phyloP scores from a whole-genome alignment of 2,329 filamentous ascomycete species.

The Fusarium lyarnte region DNA sequence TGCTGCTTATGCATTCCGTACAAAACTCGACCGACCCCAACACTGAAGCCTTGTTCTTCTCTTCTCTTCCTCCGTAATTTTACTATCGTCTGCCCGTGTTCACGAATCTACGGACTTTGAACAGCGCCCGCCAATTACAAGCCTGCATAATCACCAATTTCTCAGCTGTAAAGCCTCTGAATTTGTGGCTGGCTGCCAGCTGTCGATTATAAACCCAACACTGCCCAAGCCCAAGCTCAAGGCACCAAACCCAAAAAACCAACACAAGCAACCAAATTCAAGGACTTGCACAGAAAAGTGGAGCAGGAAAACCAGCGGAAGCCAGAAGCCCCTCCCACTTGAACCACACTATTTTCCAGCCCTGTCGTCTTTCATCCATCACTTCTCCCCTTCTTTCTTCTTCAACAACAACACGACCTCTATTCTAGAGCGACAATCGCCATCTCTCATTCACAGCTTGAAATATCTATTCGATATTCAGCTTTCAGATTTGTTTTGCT shows the following conservation, averaged over 20 bases:
- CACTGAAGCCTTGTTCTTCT: background rate
- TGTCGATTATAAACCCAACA: background rate
- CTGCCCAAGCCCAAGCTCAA: conserved; percentile 3
- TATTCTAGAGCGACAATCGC: conserved; percentile 14
- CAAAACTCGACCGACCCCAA: conserved; percentile 22
- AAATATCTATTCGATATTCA: conserved; percentile 24
- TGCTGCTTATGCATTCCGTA: conserved; percentile 5
- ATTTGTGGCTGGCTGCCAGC: background rate
- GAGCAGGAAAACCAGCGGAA: conserved; percentile 12
- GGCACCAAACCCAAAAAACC: conserved; percentile 1
- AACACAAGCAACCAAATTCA: conserved; percentile 22
- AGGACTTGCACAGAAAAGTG: conserved; percentile 26
- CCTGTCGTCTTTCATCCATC: conserved; percentile 24
- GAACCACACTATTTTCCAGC: conserved; percentile 19
- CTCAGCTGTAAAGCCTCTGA: background rate
- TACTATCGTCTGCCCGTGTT: background rate
- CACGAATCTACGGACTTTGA: background rate
- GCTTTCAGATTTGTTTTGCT: background rate
- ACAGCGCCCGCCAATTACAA: background rate
- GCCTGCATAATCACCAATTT: background rate
- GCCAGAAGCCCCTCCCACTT: conserved; percentile 23
- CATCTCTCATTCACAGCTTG: conserved; percentile 3
- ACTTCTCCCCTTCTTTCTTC: conserved; percentile 8
- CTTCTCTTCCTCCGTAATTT: conserved; percentile 3
- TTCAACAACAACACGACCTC: conserved; percentile 18